Evolutionary conservation across 1,139 yeast genomes (phyloP).

Genomic region (Kodamaea alishanica): DNA sequence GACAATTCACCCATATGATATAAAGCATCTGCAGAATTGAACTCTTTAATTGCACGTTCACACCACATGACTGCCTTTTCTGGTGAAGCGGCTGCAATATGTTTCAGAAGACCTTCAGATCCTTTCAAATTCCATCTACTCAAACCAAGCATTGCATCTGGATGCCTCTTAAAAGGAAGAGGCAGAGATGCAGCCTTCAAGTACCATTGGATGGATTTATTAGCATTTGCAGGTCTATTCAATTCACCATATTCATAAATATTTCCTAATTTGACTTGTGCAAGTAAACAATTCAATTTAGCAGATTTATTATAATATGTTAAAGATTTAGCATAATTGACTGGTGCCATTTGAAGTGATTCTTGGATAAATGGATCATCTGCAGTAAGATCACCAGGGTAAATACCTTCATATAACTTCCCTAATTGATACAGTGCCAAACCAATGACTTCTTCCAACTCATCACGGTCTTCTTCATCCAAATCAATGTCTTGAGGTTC

Average conservation of each 20-base stretch:
- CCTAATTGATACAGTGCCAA: conserved; percentile 56
- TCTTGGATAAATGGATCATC: conserved; percentile 37
- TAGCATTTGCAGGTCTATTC: conserved; percentile 62
- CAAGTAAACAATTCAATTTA: conserved; percentile 66
- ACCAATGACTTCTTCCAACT: conserved; percentile 42
- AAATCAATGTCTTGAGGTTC: conserved; percentile 33
- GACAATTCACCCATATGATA: conserved; percentile 79
- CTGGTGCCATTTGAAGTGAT: conserved; percentile 40
- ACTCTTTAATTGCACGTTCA: conserved; percentile 72
- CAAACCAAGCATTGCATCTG: conserved; percentile 85
- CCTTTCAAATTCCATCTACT: conserved; percentile 93
- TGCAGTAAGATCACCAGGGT: conserved; percentile 41
- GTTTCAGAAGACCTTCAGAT: conserved; percentile 50
- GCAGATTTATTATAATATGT: conserved; percentile 76
- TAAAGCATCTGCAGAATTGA: conserved; percentile 73
- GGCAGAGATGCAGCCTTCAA: conserved; percentile 67
- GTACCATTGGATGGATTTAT: conserved; percentile 87
- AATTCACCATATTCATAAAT: conserved; percentile 85
- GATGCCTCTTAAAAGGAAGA: conserved; percentile 56
- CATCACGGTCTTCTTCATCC: conserved; percentile 40
- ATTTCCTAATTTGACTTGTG: conserved; percentile 83
- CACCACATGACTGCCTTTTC: conserved; percentile 88
- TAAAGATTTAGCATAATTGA: conserved; percentile 59
- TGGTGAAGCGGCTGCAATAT: conserved; percentile 63
- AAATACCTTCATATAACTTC: conserved; percentile 64